A percentile compares a stretch with the other conserved stretches of the same genome.
Conservation (phyloP, 148 eudicot species). For the Chenopodium suecicum region DNA sequence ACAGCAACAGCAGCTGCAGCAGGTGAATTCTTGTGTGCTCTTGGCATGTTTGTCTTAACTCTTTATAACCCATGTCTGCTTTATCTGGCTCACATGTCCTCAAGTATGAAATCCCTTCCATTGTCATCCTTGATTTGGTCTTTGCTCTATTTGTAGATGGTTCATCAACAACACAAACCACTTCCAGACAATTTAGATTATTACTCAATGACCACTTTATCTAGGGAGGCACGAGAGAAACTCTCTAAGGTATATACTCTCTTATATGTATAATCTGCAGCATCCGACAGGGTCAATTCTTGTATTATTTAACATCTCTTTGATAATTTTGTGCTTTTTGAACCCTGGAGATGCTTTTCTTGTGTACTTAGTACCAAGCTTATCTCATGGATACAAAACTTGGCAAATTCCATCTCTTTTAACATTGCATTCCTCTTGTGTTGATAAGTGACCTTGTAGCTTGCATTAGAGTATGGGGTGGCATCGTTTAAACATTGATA, state of each 20-base stretch:
- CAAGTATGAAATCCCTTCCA: background rate
- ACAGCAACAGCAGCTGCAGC: conserved; percentile 81
- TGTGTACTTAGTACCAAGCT: background rate
- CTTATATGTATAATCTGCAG: background rate
- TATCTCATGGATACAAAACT: background rate
- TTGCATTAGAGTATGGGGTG: background rate
- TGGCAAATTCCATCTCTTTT: too few relatives aligned
- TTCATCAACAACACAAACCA: conserved; percentile 79
- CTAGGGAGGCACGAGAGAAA: conserved; percentile 91
- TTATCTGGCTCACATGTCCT: conserved; percentile 6
- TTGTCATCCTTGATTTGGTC: conserved; percentile 10
- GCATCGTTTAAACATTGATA: background rate
- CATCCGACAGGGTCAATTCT: conserved; percentile 8
- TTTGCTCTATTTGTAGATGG: conserved; percentile 53
- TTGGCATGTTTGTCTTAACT: background rate
- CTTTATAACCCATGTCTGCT: background rate
- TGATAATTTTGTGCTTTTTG: background rate
- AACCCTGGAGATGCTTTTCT: background rate
- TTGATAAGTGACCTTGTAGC: background rate
- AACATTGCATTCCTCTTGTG: background rate
- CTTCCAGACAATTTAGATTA: conserved; percentile 91
- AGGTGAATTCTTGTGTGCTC: conserved; percentile 42
- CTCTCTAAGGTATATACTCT: conserved; percentile 70
- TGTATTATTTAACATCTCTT: background rate
- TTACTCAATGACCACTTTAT: conserved; percentile 72